Base-by-base conservation (phyloP, 805 yeast genomes). In the Cyberlindnera misumaiensis region DNA sequence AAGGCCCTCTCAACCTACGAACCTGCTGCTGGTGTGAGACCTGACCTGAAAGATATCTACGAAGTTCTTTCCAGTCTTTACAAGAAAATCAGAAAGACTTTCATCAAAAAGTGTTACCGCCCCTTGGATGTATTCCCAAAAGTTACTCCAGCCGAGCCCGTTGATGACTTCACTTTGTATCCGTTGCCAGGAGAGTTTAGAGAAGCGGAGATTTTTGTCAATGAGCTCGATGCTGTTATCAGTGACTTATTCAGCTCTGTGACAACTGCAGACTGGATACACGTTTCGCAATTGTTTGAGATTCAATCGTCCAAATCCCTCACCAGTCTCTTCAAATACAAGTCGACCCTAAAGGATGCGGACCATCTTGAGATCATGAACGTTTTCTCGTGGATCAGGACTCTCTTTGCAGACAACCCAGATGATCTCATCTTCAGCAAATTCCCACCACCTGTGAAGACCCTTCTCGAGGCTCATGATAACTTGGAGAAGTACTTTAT, bases 201-300 rank as follows among this genome's bases (percentile, higher is more conserved):
- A 24, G 73, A 66, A 28, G 70, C 87, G 42, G 80, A 80, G 42
- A 62, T 66, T 35, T 82, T 85, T 60, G 66, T 86, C 16, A 72
- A 71, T 39, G 70, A 72, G 33, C 58, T 89, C 42, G 90, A 89
- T 59, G 64, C 67, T 13, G 63, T 85, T 6, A 69, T 84, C 20
- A 64, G 72, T 3, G 70, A 73, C 4, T 66, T 81, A 25, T 78
- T 81, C 53, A 65, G 62, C 20, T 70, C 75, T 10, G 70, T 82
- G 26, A 70, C 76, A 11, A 58, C 77, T 11, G 74, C 73, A 43
- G 95, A 89, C 49, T 90, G 97, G 96, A 66, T 86, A 36, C 71
- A 72, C 39, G 73, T 81, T 4, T 83, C 75, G 55, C 90, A 86
- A 52, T 61, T 80, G 1, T 60, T 90, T 32, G 96, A 89, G 55